phyloP scores from a whole-genome alignment of 2,329 filamentous ascomycete genomes.

The Penicillium palitans region DNA sequence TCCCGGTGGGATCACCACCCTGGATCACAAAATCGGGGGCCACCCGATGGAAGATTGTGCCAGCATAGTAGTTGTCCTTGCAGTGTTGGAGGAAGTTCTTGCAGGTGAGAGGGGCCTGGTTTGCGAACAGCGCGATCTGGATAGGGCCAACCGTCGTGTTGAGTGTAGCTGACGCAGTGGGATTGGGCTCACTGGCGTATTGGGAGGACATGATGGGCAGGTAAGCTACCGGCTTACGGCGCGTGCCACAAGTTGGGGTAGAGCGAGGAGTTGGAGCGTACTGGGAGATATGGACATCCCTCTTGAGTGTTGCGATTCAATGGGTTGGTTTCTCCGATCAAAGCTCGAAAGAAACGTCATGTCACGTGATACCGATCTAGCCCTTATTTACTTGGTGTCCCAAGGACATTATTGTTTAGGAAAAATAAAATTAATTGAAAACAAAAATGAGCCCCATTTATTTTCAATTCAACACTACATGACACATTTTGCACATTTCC shows the following conservation, averaged over 20 bases:
- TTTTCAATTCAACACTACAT: background rate
- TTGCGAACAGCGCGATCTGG: conserved; percentile 89
- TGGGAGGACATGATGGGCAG: conserved; percentile 71
- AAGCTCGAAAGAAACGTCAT: conserved; percentile 24
- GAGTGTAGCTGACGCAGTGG: conserved; percentile 86
- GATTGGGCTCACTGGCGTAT: conserved; percentile 93
- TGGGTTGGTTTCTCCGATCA: conserved; percentile 4
- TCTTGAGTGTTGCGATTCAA: conserved; percentile 1
- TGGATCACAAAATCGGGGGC: conserved; percentile 91
- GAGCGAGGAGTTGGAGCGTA: background rate
- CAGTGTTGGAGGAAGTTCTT: conserved; percentile 96
- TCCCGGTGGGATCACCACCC: conserved; percentile 91
- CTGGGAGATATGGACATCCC: background rate
- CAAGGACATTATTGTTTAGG: background rate
- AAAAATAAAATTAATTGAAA: background rate
- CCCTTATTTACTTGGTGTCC: background rate
- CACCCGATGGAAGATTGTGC: conserved; percentile 90
- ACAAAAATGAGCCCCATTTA: background rate
- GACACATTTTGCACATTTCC: background rate
- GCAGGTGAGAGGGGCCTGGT: conserved; percentile 85
- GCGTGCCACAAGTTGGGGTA: background rate
- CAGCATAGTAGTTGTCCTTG: conserved; percentile 91
- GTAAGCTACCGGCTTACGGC: conserved; percentile 2
- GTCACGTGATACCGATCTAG: conserved; percentile 18
- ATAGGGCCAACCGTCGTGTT: conserved; percentile 89